Evolutionary conservation across 768 basidiomycete genomes (phyloP), one percentile per base, ranked within the genome.

Genomic region (Sistotremastrum niveocremeum): DNA sequence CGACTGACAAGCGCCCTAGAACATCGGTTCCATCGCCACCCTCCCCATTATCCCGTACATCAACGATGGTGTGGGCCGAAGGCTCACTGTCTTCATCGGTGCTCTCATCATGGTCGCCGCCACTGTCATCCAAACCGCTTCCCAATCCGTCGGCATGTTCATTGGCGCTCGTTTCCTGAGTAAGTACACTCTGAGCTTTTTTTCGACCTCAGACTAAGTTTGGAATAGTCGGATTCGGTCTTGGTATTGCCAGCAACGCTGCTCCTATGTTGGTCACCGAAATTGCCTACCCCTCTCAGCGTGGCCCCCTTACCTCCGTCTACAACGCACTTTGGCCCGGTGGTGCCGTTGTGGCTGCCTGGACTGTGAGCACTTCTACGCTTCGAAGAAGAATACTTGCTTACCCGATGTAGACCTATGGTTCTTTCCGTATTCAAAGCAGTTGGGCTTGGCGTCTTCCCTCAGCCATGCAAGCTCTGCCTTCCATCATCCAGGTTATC

Each of bases 241-340:
- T 77, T 33, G 69, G 73, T 0, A 74, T 81, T 52, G 74, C 75
- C 31, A 74, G 74, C 50, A 73, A 78, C 40, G 76, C 74, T 11
- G 78, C 80, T 2, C 80, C 81, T 0, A 74, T 79, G 11, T 64
- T 82, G 37, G 73, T 82, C 51, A 68, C 71, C 67, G 81, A 84
- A 57, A 65, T 83, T 10, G 72, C 79, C 0, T 76, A 80, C 60
- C 80, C 81, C 0, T 79, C 76, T 45, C 80, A 83, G 61, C 76
- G 82, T 42, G 77, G 75, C 2, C 70, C 72, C 5, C 55, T 84
- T 12, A 79, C 78, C 6, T 77, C 77, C 3, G 62, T 77, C 1
- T 79, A 76, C 64, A 79, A 78, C 58, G 66, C 76, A 0, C 77
- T 73, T 48, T 81, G 76, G 64, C 78, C 75, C 46, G 36, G 55